phyloP scores from a whole-genome alignment of 1,139 yeast species.

The Ogataea hybrid region DNA sequence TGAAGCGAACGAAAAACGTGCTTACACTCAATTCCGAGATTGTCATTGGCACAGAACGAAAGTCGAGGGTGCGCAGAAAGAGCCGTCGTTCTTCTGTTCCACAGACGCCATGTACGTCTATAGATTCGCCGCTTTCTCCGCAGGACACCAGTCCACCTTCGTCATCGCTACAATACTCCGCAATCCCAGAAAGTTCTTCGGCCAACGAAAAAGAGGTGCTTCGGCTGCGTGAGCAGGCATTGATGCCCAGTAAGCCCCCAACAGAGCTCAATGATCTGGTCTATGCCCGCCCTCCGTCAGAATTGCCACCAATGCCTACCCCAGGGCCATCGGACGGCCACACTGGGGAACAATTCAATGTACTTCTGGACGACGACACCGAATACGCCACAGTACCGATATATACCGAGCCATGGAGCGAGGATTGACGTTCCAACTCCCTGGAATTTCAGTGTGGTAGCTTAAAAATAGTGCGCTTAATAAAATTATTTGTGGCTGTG shows the following conservation, averaged over 20 bases:
- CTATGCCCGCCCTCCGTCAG: slow-evolving; percentile 14
- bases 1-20: slow-evolving; percentile 72
- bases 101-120: slow-evolving; percentile 2
- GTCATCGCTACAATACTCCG: slow-evolving; percentile 17
- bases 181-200: slow-evolving; percentile 9
- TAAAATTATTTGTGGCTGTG: slow-evolving; percentile 6
- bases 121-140: slow-evolving; percentile 8
- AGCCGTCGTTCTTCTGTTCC: not conserved
- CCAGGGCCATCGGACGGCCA: not conserved
- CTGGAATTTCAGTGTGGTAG: not conserved
- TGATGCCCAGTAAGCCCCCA: slow-evolving; percentile 23
- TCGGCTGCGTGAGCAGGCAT: slow-evolving; percentile 19
- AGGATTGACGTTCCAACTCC: not conserved
- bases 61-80: slow-evolving; percentile 28
- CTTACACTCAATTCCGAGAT: slow-evolving; percentile 77
- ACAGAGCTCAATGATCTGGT: slow-evolving; percentile 1
- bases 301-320: slow-evolving; percentile 6
- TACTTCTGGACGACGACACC: slow-evolving; percentile 7
- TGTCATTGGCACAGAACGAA: slow-evolving; percentile 73
- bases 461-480: not conserved
- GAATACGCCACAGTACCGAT: slow-evolving; percentile 18
- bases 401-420: slow-evolving; percentile 10
- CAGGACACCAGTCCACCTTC: slow-evolving; percentile 2
- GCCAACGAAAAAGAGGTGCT: slow-evolving; percentile 18
- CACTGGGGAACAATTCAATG: slow-evolving; percentile 1